Percentiles rank a stretch among this genome's conserved stretches.
These are phyloP conservation scores for Medicago arabica DNA, from an alignment of 306 rosid species.

Conservation along the genomic window DNA sequence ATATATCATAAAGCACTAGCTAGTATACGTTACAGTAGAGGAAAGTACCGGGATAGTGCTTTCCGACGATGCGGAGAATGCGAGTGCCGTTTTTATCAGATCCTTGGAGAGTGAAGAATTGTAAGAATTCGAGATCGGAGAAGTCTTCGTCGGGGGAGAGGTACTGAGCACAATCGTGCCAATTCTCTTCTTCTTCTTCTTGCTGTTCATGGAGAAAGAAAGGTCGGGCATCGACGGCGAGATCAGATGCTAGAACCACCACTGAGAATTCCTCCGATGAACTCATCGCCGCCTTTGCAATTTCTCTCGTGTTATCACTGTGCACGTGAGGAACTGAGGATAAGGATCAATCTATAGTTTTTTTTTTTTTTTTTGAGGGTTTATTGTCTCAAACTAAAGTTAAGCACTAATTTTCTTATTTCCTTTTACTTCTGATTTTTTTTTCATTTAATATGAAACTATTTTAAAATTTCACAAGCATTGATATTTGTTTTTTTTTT, in stretches of 20 bases:
- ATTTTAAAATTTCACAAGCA: no score
- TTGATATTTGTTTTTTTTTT: no score
- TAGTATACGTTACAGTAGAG: background rate
- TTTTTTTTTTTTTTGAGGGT: no score
- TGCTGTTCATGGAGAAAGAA: constrained; percentile 53
- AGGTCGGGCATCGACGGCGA: constrained; percentile 79
- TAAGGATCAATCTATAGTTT: no score
- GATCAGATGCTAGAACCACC: constrained; percentile 76
- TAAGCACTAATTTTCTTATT: no score
- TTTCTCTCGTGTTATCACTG: background rate
- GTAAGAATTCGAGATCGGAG: constrained; percentile 85
- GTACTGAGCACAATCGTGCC: constrained; percentile 83
- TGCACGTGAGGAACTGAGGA: background rate
- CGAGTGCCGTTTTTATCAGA: constrained; percentile 64
- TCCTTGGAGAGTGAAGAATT: constrained; percentile 75
- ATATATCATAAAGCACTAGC: background rate
- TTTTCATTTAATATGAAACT: no score
- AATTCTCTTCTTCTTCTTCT: constrained; percentile 63
- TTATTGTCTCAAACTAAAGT: no score
- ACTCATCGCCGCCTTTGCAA: constrained; percentile 53
- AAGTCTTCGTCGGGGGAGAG: constrained; percentile 86
- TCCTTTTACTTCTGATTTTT: no score
- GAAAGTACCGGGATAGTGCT: constrained; percentile 75
- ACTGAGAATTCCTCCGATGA: constrained; percentile 87
- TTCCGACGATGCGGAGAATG: constrained; percentile 80